Evolutionary conservation across 495 filamentous ascomycete species (phyloP), one percentile per base, ranked within the genome.

Genomic region (Aspergillus cristatus): DNA sequence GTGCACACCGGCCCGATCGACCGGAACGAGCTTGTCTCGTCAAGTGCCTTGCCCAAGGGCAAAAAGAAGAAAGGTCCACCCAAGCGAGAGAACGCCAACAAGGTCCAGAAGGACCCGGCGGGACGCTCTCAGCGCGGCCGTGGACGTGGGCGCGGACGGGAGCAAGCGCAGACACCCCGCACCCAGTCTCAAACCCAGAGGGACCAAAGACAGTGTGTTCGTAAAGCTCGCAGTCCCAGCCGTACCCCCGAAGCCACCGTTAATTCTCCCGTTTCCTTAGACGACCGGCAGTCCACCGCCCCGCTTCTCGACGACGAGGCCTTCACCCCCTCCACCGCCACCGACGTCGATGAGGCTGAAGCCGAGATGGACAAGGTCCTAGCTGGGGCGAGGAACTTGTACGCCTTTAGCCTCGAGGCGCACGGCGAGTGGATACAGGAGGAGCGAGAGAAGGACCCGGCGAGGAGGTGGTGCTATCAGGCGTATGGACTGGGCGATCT

Each of bases 1-100:
- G 38, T 32, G 1, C 43, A 53, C 18, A 24, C 17, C 1, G 37
- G 38, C 8, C 31, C 32, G 1, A 41, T 34, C 25, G 29, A 39
- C 8, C n/a, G 30, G 13, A 22, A 34, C 1, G 15, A 34, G 11
- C 13, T 43, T 3, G 22, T 30, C 4, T 5, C 28, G 28, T 18
- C 13, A 30, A 14, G 16, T 18, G 24, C 14, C n/a, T 17, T 14
- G 6, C 6, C 17, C 28, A 14, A 35, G 3, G 20, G 18, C 20
- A 14, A 35, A 31, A 17, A 6, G 8, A 33, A 34, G 18, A 16
- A 41, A 15, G 28, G 12, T 22, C 14, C 12, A 7, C 2, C 24
- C 36, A 12, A 38, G 6, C 28, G 16, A 39, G 25, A 14, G 28
- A n/a, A n/a, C n/a, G n/a, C n/a, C n/a, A n/a, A n/a, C n/a, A n/a